phyloP scores from a whole-genome alignment of 345 rosid genomes.

The Excoecaria agallocha region DNA sequence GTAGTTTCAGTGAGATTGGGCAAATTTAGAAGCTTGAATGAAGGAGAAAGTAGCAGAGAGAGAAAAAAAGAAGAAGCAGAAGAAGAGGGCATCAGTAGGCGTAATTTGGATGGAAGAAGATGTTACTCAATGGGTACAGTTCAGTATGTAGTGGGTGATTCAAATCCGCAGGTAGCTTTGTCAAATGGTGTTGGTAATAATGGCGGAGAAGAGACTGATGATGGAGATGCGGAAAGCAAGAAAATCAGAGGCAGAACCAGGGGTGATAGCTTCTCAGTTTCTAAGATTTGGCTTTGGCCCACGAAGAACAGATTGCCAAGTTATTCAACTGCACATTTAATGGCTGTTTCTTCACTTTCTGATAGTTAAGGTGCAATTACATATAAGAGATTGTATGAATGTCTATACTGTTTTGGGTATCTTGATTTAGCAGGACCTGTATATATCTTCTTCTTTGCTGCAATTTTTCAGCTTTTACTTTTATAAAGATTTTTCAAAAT shows the following conservation, averaged over 20 bases:
- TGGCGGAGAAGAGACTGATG: constrained; percentile 8
- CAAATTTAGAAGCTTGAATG: constrained; percentile 44
- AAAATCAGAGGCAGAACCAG: constrained; percentile 36
- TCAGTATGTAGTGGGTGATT: constrained; percentile 52
- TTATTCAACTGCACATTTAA: constrained; percentile 17
- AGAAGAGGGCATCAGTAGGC: constrained; percentile 39
- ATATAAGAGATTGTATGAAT: background rate
- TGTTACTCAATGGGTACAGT: constrained; percentile 73
- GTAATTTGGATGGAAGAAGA: constrained; percentile 51
- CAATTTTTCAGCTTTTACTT: background rate
- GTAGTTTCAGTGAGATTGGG: constrained; percentile 64
- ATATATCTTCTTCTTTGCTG: background rate
- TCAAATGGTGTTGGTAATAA: constrained; percentile 16
- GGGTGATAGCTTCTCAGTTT: constrained; percentile 58
- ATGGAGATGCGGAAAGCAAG: constrained; percentile 41
- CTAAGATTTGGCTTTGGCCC: constrained; percentile 71
- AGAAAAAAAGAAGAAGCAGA: constrained; percentile 3
- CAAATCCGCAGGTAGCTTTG: constrained; percentile 46
- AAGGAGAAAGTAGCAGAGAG: constrained; percentile 30
- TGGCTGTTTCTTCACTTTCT: background rate
- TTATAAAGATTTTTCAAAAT: too few relatives aligned
- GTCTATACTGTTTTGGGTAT: background rate
- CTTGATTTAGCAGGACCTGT: background rate
- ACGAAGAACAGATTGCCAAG: constrained; percentile 37
- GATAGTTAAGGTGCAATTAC: background rate